phyloP scores from a whole-genome alignment of 768 basidiomycete species.

The Thelephora aurantiotincta region DNA sequence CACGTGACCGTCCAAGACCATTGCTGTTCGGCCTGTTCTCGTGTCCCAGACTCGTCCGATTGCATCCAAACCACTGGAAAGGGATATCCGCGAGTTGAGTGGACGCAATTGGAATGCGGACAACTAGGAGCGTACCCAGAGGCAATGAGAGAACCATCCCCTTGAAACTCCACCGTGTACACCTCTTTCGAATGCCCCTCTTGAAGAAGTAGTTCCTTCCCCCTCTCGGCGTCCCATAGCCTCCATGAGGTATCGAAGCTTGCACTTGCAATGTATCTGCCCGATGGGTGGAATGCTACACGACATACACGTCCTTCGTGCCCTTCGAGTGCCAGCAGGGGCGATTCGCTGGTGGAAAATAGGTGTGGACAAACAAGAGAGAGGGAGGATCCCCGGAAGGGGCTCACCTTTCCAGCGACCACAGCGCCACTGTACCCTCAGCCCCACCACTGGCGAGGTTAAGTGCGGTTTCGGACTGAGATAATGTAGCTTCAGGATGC shows the following conservation, averaged over 20 bases:
- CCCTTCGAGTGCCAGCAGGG: slow-evolving; percentile 76
- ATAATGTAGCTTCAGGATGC: slow-evolving; percentile 86
- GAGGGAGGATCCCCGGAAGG: background rate
- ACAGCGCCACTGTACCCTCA: slow-evolving; percentile 74
- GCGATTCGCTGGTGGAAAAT: slow-evolving; percentile 47
- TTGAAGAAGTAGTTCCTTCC: slow-evolving; percentile 75
- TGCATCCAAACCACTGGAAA: slow-evolving; percentile 77
- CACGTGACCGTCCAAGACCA: slow-evolving; percentile 96
- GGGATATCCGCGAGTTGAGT: background rate
- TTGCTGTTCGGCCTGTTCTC: slow-evolving; percentile 87
- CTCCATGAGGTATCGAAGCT: slow-evolving; percentile 98
- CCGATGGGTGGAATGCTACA: slow-evolving; percentile 93
- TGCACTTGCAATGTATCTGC: slow-evolving; percentile 84
- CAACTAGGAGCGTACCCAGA: slow-evolving; percentile 55
- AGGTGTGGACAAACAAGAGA: background rate
- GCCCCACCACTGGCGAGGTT: slow-evolving; percentile 89
- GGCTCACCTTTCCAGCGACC: slow-evolving; percentile 72
- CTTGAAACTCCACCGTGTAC: slow-evolving; percentile 90
- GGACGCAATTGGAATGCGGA: background rate
- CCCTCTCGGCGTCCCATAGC: slow-evolving; percentile 81
- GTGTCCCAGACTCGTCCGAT: slow-evolving; percentile 97
- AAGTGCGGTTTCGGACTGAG: slow-evolving; percentile 44
- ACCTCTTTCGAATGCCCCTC: slow-evolving; percentile 98
- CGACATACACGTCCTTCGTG: slow-evolving; percentile 87
- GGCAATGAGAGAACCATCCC: slow-evolving; percentile 84